A percentile compares a stretch with the other conserved stretches of the same genome.
Evolutionary conservation across 1,284 basidiomycete species (phyloP).

Genomic region (Irpex sp.): DNA sequence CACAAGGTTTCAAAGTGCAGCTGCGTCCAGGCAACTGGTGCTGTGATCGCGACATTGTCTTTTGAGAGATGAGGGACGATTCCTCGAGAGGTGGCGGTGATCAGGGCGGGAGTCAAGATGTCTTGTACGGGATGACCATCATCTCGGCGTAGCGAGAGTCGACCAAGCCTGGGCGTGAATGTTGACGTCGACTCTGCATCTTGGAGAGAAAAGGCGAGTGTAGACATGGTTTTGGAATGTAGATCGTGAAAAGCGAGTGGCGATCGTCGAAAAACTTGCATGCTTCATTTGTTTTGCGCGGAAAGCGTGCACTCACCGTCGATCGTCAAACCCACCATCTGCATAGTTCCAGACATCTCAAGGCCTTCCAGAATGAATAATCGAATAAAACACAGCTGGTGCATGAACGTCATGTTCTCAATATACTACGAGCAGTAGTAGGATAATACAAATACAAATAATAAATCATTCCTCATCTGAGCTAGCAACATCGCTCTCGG

Average conservation of each 20-base stretch:
- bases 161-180: constrained; percentile 19
- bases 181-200: not conserved
- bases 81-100: constrained; percentile 67
- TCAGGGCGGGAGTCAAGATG: constrained; percentile 57
- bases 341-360: too few relatives aligned
- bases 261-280: not conserved
- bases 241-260: not conserved
- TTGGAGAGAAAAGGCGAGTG: constrained; percentile 4
- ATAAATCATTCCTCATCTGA: constrained; percentile 17
- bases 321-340: not conserved
- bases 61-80: constrained; percentile 70
- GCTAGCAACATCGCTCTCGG: constrained; percentile 31
- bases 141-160: constrained; percentile 13
- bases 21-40: constrained; percentile 58
- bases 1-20: constrained; percentile 80
- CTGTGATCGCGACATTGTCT: constrained; percentile 50
- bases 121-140: constrained; percentile 21
- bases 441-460: constrained; percentile 4
- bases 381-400: too few relatives aligned
- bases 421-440: constrained; percentile 4
- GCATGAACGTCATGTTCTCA: not conserved
- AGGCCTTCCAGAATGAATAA: too few relatives aligned
- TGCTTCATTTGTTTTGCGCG: not conserved
- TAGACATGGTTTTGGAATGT: constrained; percentile 2
- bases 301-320: not conserved